Evolutionary conservation across 805 yeast genomes (phyloP).

Genomic region (Candida silvicultrix): DNA sequence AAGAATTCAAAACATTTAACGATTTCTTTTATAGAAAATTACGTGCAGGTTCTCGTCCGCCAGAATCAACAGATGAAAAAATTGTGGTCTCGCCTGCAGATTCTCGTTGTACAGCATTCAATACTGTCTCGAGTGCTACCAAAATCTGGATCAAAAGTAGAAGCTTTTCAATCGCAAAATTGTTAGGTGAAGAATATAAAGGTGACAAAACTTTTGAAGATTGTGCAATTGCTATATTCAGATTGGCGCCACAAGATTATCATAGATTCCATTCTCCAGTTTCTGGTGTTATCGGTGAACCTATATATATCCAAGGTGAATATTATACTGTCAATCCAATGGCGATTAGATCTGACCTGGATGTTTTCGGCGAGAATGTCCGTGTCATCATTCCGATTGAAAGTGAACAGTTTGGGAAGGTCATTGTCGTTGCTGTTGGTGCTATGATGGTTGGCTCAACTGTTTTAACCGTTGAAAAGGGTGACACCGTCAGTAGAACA

Average conservation of each 20-base stretch:
- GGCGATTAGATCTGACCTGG: slow-evolving; percentile 86
- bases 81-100: slow-evolving; percentile 80
- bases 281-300: slow-evolving; percentile 61
- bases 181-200: slow-evolving; percentile 39
- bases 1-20: slow-evolving; percentile 64
- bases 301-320: slow-evolving; percentile 74
- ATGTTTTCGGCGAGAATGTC: slow-evolving; percentile 89
- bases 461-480: slow-evolving; percentile 58
- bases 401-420: slow-evolving; percentile 70
- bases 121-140: slow-evolving; percentile 53
- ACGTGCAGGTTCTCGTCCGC: slow-evolving; percentile 61
- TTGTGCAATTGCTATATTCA: slow-evolving; percentile 62
- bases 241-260: slow-evolving; percentile 96
- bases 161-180: slow-evolving; percentile 58
- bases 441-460: slow-evolving; percentile 99
- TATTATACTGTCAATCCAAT: slow-evolving; percentile 96
- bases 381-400: slow-evolving; percentile 74
- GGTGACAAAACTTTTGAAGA: slow-evolving; percentile 30
- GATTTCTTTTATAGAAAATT: slow-evolving; percentile 83
- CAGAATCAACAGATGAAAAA: slow-evolving; percentile 48
- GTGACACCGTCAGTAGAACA: slow-evolving; percentile 54
- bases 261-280: slow-evolving; percentile 92
- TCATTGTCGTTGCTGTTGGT: slow-evolving; percentile 78
- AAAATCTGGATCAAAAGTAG: slow-evolving; percentile 87
- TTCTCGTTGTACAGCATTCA: slow-evolving; percentile 72